Evolutionary conservation across 2,329 filamentous ascomycete species (phyloP).

Genomic region (Bipolaris cookei): DNA sequence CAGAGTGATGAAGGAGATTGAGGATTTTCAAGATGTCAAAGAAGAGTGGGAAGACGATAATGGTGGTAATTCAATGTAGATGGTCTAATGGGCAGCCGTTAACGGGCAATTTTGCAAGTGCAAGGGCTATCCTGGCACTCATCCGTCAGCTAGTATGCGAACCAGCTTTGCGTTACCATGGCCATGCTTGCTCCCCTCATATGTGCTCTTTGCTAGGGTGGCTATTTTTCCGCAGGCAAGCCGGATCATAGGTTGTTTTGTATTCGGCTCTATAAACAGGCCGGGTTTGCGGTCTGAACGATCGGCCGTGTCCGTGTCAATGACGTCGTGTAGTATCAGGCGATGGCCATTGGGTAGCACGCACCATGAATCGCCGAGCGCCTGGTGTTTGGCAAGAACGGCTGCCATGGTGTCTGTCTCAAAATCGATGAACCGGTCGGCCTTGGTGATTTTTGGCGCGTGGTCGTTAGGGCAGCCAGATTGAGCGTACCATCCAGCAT

Average conservation of each 20-base stretch:
- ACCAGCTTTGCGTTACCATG: slow-evolving; percentile 10
- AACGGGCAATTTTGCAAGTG: neutral
- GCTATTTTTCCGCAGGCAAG: slow-evolving; percentile 7
- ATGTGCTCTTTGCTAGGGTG: slow-evolving; percentile 2
- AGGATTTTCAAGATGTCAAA: slow-evolving; percentile 6
- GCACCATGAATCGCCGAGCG: slow-evolving; percentile 72
- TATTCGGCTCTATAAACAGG: slow-evolving; percentile 5
- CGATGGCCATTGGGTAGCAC: slow-evolving; percentile 36
- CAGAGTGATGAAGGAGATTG: slow-evolving; percentile 1
- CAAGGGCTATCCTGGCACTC: neutral
- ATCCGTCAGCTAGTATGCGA: neutral
- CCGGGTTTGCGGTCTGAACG: neutral
- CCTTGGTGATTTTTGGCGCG: slow-evolving; percentile 75
- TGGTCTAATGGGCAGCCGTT: neutral
- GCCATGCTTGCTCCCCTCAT: slow-evolving; percentile 9
- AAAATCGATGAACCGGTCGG: slow-evolving; percentile 70
- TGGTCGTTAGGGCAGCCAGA: slow-evolving; percentile 48
- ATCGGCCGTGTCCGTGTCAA: neutral
- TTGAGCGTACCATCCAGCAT: slow-evolving; percentile 39
- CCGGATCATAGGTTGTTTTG: neutral
- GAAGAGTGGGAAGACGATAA: neutral
- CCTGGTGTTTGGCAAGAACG: slow-evolving; percentile 63
- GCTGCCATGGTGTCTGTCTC: slow-evolving; percentile 58
- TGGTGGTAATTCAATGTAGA: neutral
- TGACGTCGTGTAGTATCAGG: slow-evolving; percentile 34